Base-by-base conservation (phyloP, 2,329 filamentous ascomycete species). In the Hypocreales sp. region DNA sequence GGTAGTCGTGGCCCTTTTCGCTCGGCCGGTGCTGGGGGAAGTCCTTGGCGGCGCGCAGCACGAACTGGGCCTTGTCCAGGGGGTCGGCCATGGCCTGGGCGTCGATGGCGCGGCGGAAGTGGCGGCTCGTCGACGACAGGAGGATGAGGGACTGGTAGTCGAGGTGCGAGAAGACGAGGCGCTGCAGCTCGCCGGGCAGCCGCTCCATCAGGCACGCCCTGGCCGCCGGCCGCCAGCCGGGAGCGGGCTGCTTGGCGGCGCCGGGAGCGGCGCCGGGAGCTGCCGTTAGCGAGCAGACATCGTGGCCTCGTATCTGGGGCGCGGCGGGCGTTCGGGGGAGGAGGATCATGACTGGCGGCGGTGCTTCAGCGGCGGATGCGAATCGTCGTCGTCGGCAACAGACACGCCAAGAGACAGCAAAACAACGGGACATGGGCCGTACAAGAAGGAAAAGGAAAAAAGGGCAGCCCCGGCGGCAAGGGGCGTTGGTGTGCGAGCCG, bases 121-220 rank as follows among this genome's bases (percentile, higher is more conserved):
- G 42, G 19, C 43, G 41, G 30, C 50, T 57, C 37, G 42, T 42
- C 14, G 45, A 48, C 2, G 53, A 57, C 5, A 57, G 39, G 28
- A 48, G 42, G 24, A 57, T 57, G 18, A 57, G 45, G n/a, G 51
- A 44, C 33, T 55, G 48, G 25, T 57, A 57, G 36, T 56, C 52
- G n/a, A 57, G 35, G 15, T 45, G 27, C 5, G 42, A 45, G 28
- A 48, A 48, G 22, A 57, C 39, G 19, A 50, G 45, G 3, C 35
- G 34, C 21, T 50, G 48, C 9, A 57, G 29, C 27, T 51, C 46
- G 12, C 27, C 24, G 1, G 54, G 51, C 8, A 57, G 42, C 11
- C 42, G 40, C 27, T 56, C 50, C 20, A 56, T 31, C 4, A 35
- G 25, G 6, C 41, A 47, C 9, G 41, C 31, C 36, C 38, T 44